These are phyloP conservation scores for Senecio squalidus DNA, from an alignment of 140 eudicot species.

Conservation along the genomic window DNA sequence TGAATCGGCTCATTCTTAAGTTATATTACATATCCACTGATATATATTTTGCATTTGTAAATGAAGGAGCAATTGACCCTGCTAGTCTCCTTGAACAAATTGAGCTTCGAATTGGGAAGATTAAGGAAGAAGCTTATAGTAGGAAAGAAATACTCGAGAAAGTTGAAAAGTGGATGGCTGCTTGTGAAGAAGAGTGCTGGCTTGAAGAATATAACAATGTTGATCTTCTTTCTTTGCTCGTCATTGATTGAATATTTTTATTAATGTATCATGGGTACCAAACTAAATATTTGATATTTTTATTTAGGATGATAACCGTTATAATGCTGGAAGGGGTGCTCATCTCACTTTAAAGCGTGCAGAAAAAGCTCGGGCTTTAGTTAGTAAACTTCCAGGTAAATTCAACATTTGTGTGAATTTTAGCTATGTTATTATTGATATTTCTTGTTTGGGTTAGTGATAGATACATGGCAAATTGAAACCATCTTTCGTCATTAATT, in stretches of 20 bases:
- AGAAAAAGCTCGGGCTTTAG: conserved; percentile 85
- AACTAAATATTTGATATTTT: neutral
- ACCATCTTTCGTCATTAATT: neutral
- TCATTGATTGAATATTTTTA: neutral
- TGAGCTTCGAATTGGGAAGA: conserved; percentile 62
- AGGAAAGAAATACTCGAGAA: conserved; percentile 92
- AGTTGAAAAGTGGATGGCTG: conserved; percentile 89
- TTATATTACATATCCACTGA: conserved; percentile 8
- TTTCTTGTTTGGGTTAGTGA: neutral
- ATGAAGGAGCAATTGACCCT: conserved; percentile 68
- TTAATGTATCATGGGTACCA: neutral
- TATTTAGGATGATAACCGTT: conserved; percentile 80
- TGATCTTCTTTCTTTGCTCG: conserved; percentile 2
- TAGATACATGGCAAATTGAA: neutral
- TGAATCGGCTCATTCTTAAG: neutral
- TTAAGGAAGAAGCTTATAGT: conserved; percentile 82
- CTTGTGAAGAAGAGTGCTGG: conserved; percentile 95
- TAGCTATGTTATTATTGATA: no score
- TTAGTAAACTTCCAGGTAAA: conserved; percentile 85
- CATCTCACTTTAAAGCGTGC: conserved; percentile 90
- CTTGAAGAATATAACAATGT: conserved; percentile 91
- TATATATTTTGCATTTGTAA: neutral
- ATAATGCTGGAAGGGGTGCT: conserved; percentile 95
- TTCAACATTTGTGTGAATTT: conserved; percentile 1
- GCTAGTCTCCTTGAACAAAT: conserved; percentile 75